phyloP scores from a whole-genome alignment of 2,329 filamentous ascomycete species.

The Cadophora sp. region DNA sequence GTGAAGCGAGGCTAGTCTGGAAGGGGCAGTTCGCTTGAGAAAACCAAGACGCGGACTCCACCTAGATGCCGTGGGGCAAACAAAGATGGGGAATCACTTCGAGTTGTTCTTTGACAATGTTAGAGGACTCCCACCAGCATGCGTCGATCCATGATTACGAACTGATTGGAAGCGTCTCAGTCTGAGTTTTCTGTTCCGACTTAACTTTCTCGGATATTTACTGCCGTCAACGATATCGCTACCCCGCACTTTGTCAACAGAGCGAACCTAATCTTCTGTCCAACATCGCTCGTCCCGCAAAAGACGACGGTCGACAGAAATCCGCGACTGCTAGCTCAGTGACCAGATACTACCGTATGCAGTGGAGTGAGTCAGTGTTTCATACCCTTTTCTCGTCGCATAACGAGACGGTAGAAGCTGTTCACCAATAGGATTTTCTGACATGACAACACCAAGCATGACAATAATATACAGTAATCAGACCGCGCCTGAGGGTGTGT shows the following conservation, averaged over 20 bases:
- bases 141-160: too few species aligned
- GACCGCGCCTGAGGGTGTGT: neutral
- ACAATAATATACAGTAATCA: neutral
- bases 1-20: neutral
- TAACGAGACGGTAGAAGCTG: too few species aligned
- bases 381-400: too few species aligned
- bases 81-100: neutral
- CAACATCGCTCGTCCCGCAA: neutral
- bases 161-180: neutral
- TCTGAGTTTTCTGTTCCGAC: neutral
- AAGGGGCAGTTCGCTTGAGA: slow-evolving; percentile 5
- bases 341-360: too few species aligned
- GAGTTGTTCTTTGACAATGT: too few species aligned
- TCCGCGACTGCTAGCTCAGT: too few species aligned
- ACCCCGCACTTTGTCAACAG: neutral
- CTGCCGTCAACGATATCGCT: neutral
- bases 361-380: too few species aligned
- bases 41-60: neutral
- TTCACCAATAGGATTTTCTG: neutral
- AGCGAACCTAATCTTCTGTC: too few species aligned
- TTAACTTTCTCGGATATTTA: neutral
- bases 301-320: neutral
- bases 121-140: too few species aligned
- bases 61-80: neutral
- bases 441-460: neutral